Evolutionary conservation across 2,329 filamentous ascomycete genomes (phyloP).

Genomic region (Myriosclerotinia curreyana): DNA sequence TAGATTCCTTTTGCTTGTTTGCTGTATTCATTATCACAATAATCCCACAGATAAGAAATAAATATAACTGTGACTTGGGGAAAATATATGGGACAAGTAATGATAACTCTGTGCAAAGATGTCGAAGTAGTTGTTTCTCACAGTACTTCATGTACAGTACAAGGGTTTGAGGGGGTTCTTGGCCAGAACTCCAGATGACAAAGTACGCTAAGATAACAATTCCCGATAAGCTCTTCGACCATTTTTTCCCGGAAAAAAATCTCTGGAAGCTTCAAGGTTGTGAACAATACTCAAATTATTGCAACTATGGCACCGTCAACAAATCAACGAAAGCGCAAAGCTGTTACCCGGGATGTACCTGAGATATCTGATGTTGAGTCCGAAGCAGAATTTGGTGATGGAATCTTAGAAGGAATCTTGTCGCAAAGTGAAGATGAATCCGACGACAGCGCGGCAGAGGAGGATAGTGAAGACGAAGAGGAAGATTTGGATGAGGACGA

Average conservation of each 20-base stretch:
- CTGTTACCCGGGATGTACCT: constrained; percentile 52
- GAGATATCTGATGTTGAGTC: constrained; percentile 51
- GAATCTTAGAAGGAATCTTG: constrained; percentile 54
- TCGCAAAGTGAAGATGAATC: constrained; percentile 58
- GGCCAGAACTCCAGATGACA: neutral
- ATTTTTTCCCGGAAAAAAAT: constrained; percentile 26
- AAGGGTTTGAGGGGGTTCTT: neutral
- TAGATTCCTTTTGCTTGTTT: constrained; percentile 22
- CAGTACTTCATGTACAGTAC: neutral
- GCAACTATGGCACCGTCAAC: constrained; percentile 36
- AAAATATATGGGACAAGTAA: neutral
- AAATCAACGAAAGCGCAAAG: constrained; percentile 57
- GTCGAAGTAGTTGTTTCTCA: constrained; percentile 1
- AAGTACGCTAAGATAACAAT: constrained; percentile 32
- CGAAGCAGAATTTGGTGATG: constrained; percentile 58
- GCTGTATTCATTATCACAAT: constrained; percentile 25
- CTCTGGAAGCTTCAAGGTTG: constrained; percentile 22
- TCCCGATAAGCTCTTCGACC: constrained; percentile 19
- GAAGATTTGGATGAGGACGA: constrained; percentile 42
- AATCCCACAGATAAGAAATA: neutral
- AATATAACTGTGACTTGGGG: neutral
- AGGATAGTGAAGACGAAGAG: constrained; percentile 45
- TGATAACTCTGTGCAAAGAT: constrained; percentile 1
- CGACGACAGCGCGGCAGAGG: constrained; percentile 51
- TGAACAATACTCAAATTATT: constrained; percentile 20